Evolutionary conservation across 2,329 filamentous ascomycete species (phyloP), one percentile per base, ranked within the genome.

Genomic region (Nemania diffusa): DNA sequence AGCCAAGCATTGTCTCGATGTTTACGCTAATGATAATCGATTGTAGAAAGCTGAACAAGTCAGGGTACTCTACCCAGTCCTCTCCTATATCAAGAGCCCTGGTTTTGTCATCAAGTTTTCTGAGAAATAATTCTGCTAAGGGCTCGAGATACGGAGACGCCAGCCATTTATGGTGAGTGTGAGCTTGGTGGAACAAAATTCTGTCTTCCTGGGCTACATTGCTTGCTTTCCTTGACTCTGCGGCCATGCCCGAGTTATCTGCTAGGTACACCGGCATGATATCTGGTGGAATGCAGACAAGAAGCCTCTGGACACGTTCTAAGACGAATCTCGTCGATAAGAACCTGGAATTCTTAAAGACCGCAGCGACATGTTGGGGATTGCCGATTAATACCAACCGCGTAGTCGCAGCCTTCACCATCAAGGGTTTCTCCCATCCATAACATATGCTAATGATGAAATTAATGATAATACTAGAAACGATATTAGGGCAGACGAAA

Each of bases 261-360:
- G 46, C 46, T 2, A 13, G 8, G 22, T 50, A 50, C 11, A 50
- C 26, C 4, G 46, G 22, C 5, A 50, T 20, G 4, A 27, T 27
- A 5, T 50, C 22, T 13, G 9, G 5, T 13, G 46, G 22, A 22
- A 20, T 20, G 27, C 46, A 20, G 6, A 50, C 17, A 50, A 50
- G 34, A 37, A n/a, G 51, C 4, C 20, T 20, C 15, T n/a, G 51
- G 2, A 55, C 51, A 13, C 29, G n/a, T n/a, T n/a, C 20, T 20
- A 20, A 20, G 7, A 55, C 27, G 13, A 20, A 24, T 20, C 20
- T 55, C 15, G 15, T 55, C 27, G 51, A 34, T 2, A 55, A 20
- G 13, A 55, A 20, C 27, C 51, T 55, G 9, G 51, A 55, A 37
- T 55, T 55, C 27, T 55, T 55, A 17, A 55, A 55, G 22, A 55